phyloP scores from a whole-genome alignment of 1,284 basidiomycete species.

The Cystobasidium slooffiae region DNA sequence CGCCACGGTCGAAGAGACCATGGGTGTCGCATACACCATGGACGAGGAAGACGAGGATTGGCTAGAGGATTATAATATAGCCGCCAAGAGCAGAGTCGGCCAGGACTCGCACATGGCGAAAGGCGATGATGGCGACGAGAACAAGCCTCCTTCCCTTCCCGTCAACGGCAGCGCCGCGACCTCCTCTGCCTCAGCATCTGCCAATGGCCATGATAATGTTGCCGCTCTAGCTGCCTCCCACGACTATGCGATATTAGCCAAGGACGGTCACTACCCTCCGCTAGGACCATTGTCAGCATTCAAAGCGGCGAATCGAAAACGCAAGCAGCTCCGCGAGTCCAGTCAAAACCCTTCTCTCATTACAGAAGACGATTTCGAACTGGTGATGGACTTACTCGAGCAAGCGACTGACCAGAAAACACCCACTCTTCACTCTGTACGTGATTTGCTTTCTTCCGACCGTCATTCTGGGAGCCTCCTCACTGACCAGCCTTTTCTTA shows the following conservation, averaged over 20 bases:
- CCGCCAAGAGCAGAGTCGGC: neutral
- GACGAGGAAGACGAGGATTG: conserved; percentile 95
- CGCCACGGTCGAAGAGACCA: conserved; percentile 82
- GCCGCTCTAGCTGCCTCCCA: neutral
- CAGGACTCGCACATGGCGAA: neutral
- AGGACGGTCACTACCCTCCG: conserved; percentile 38
- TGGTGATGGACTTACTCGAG: conserved; percentile 94
- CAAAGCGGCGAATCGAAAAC: conserved; percentile 45
- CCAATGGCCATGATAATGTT: neutral
- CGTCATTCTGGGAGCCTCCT: conserved; percentile 57
- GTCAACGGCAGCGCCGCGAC: conserved; percentile 6
- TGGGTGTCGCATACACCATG: conserved; percentile 76
- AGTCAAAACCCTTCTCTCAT: conserved; percentile 62
- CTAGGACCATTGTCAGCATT: conserved; percentile 11
- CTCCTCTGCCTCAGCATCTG: neutral
- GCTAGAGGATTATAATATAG: conserved; percentile 81
- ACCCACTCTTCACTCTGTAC: conserved; percentile 86
- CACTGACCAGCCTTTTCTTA: neutral
- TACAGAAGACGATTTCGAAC: conserved; percentile 88
- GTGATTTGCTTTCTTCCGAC: conserved; percentile 54
- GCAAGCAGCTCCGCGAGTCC: conserved; percentile 50
- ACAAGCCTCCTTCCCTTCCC: conserved; percentile 2
- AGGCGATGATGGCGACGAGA: conserved; percentile 23
- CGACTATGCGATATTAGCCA: conserved; percentile 12
- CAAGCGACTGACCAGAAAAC: conserved; percentile 84